Evolutionary conservation across 2,329 filamentous ascomycete species (phyloP).

Genomic region (Calycina herbarum): DNA sequence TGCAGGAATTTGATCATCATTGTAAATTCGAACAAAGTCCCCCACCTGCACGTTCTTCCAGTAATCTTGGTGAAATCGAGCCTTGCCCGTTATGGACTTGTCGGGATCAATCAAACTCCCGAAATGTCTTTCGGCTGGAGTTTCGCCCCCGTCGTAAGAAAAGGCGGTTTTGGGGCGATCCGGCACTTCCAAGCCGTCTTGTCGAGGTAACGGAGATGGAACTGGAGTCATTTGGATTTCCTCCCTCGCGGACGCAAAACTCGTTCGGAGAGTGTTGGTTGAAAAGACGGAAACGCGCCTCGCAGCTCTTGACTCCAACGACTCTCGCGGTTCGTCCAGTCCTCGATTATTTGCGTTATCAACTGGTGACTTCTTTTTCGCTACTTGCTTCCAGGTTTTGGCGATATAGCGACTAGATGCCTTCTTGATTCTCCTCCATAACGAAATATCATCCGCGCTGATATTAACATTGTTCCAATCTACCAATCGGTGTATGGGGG

Average conservation of each 20-base stretch:
- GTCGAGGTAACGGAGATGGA: conserved; percentile 69
- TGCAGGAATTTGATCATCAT: conserved; percentile 91
- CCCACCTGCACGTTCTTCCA: conserved; percentile 97
- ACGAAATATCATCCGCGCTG: conserved; percentile 77
- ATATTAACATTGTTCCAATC: conserved; percentile 95
- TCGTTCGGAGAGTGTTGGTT: conserved; percentile 43
- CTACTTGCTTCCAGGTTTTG: conserved; percentile 47
- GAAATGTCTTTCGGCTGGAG: conserved; percentile 47
- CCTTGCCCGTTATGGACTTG: conserved; percentile 63
- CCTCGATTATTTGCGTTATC: conserved; percentile 27
- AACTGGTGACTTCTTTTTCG: conserved; percentile 44
- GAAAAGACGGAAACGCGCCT: conserved; percentile 32
- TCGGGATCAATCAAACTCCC: conserved; percentile 74
- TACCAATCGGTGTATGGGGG: conserved; percentile 83
- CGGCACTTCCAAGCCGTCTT: conserved; percentile 32
- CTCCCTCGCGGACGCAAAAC: conserved; percentile 57
- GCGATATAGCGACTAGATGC: conserved; percentile 53
- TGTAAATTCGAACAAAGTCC: conserved; percentile 95
- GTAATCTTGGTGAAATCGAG: conserved; percentile 85
- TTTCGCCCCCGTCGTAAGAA: conserved; percentile 41
- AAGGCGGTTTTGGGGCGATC: conserved; percentile 39
- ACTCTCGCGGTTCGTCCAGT: conserved; percentile 42
- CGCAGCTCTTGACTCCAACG: conserved; percentile 58
- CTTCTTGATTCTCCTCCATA: conserved; percentile 91
- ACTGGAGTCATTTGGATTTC: conserved; percentile 97